These are phyloP conservation scores for Styphnolobium japonicum DNA, from an alignment of 306 rosid genomes.

Conservation along the genomic window DNA sequence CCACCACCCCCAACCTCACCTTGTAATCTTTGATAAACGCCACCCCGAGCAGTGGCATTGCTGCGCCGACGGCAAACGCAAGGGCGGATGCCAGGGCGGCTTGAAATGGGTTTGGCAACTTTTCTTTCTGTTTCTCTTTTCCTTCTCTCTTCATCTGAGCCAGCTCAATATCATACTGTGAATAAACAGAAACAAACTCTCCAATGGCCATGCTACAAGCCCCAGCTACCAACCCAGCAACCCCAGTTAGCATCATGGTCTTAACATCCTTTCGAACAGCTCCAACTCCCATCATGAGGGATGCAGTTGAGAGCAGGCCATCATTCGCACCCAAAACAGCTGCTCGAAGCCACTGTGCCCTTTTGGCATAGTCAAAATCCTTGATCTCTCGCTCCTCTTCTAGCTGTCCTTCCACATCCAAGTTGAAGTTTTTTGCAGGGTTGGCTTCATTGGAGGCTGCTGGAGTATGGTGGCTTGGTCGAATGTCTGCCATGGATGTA, in stretches of 20 bases:
- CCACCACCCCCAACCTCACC: slow-evolving; percentile 37
- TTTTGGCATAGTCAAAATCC: slow-evolving; percentile 26
- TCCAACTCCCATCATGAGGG: slow-evolving; percentile 45
- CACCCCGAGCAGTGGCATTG: slow-evolving; percentile 36
- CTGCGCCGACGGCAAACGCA: slow-evolving; percentile 22
- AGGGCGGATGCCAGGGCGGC: slow-evolving; percentile 34
- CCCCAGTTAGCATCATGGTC: slow-evolving; percentile 38
- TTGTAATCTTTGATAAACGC: slow-evolving; percentile 28
- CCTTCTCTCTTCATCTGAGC: slow-evolving; percentile 30
- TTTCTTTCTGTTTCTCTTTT: background rate
- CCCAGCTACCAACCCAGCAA: slow-evolving; percentile 37
- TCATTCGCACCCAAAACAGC: slow-evolving; percentile 44
- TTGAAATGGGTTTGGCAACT: slow-evolving; percentile 30
- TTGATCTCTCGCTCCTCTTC: background rate
- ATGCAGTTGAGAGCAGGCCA: slow-evolving; percentile 38
- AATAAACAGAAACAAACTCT: slow-evolving; percentile 43
- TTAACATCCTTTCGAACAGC: slow-evolving; percentile 34
- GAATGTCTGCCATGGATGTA: slow-evolving; percentile 18
- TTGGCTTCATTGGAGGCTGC: background rate
- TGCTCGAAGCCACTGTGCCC: slow-evolving; percentile 45
- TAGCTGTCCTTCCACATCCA: background rate
- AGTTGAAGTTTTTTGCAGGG: background rate
- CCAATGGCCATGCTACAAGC: slow-evolving; percentile 51
- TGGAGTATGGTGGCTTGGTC: background rate
- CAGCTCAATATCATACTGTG: slow-evolving; percentile 40